A percentile compares a stretch with the other conserved stretches of the same genome.
Conservation (phyloP, 176 grass and related monocot genomes). For the Phyllostachys edulis region DNA sequence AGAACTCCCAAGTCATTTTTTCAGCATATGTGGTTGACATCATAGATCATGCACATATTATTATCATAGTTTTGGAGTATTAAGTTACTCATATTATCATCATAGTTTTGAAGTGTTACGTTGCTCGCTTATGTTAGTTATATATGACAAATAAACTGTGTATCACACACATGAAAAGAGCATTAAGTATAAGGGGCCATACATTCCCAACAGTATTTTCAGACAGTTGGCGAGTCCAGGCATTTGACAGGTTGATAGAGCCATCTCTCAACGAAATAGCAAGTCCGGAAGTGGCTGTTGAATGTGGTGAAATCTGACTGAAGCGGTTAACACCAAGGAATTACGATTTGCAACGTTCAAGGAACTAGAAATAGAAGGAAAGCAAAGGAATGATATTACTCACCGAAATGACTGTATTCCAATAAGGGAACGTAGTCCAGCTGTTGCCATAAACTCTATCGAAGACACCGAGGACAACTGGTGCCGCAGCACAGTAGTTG, state of each 20-base stretch:
- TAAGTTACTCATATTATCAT: conserved; percentile 2
- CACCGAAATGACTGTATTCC: conserved; percentile 69
- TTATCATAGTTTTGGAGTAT: neutral
- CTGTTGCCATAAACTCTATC: conserved; percentile 82
- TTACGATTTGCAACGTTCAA: conserved; percentile 33
- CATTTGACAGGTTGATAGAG: conserved; percentile 88
- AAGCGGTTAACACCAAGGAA: conserved; percentile 36
- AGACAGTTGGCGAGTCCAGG: conserved; percentile 89
- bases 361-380: conserved; percentile 6
- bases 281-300: conserved; percentile 81
- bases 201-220: conserved; percentile 84
- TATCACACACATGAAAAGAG: conserved; percentile 1
- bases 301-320: conserved; percentile 91
- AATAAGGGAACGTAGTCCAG: conserved; percentile 81
- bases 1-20: neutral
- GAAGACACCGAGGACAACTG: conserved; percentile 68
- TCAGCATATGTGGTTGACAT: conserved; percentile 14
- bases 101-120: neutral
- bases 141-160: neutral
- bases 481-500: conserved; percentile 64
- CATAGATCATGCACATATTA: neutral
- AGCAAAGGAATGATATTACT: conserved; percentile 5
- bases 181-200: conserved; percentile 39
- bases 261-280: conserved; percentile 84
- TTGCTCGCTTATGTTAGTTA: neutral